Evolutionary conservation across 805 yeast genomes (phyloP), one percentile per base, ranked within the genome.

Genomic region (Barnettozyma salicaria): DNA sequence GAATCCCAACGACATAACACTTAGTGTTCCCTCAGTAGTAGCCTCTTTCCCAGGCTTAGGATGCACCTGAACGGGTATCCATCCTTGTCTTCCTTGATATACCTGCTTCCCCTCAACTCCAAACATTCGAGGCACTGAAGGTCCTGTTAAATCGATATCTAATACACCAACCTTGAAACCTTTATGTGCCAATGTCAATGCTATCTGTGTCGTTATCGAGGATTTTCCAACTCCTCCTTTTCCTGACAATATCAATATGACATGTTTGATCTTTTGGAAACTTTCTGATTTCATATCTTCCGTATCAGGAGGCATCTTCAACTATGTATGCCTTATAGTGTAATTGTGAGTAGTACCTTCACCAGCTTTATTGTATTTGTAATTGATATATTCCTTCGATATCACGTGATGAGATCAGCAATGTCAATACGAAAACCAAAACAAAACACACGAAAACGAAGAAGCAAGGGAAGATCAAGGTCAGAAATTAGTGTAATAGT

Each of bases 201-300:
- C 97, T 1, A 88, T 68, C 56, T 92, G 99, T 0, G 96, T 85
- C 3, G 98, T 89, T 2, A 92, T 88, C 0, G 97, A 87, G 10
- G 96, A 87, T 57, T 92, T 92, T 2, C 98, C 98, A 1, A 92
- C 98, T 18, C 98, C 97, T 20, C 97, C 97, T 59, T 88, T 88
- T 1, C 97, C 99, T 0, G 96, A 87, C 3, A 92, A 73, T 9
- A 92, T 79, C 24, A 92, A 68, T 4, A 88, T 56, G 5, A 92
- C 77, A 56, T 90, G 95, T 49, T 79, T 78, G 22, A 90, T 80
- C 34, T 71, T 64, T 16, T 60, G 50, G 17, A 74, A 50, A 14
- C 27, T 25, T n/a, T n/a, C n/a, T n/a, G n/a, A n/a, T n/a, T n/a
- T n/a, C n/a, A n/a, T n/a, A n/a, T n/a, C n/a, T n/a, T n/a, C n/a